phyloP scores from a whole-genome alignment of 2,329 filamentous ascomycete species.

The Aphanocladium album region DNA sequence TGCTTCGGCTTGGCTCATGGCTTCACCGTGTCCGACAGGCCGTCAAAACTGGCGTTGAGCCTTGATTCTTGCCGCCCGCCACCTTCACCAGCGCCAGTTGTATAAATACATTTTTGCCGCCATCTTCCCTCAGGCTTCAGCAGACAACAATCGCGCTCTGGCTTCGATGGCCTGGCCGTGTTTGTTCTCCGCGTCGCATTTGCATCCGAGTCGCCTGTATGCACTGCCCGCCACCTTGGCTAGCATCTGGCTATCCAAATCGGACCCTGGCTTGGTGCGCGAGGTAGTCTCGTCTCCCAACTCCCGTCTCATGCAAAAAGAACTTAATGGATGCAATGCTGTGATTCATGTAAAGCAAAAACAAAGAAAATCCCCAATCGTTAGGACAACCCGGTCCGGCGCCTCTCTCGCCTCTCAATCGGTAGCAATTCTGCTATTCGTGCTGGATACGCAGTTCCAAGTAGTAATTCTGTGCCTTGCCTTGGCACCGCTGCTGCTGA shows the following conservation, averaged over 20 bases:
- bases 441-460: slow-evolving; percentile 7
- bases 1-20: neutral
- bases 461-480: neutral
- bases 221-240: neutral
- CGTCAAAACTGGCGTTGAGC: neutral
- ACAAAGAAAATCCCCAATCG: neutral
- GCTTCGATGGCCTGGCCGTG: neutral
- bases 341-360: slow-evolving; percentile 10
- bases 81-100: neutral
- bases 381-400: neutral
- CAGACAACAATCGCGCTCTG: neutral
- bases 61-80: slow-evolving; percentile 1
- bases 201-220: neutral
- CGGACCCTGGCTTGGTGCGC: neutral
- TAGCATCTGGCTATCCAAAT: slow-evolving; percentile 10
- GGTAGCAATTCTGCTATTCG: slow-evolving; percentile 1
- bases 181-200: neutral
- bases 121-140: neutral
- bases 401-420: neutral
- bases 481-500: slow-evolving; percentile 1
- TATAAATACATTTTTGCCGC: neutral
- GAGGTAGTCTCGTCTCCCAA: neutral
- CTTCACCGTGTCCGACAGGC: slow-evolving; percentile 9
- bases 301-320: slow-evolving; percentile 8
- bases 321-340: slow-evolving; percentile 8